These are phyloP conservation scores for Boletus eberwhitei DNA, from an alignment of 768 basidiomycete genomes.

Conservation along the genomic window DNA sequence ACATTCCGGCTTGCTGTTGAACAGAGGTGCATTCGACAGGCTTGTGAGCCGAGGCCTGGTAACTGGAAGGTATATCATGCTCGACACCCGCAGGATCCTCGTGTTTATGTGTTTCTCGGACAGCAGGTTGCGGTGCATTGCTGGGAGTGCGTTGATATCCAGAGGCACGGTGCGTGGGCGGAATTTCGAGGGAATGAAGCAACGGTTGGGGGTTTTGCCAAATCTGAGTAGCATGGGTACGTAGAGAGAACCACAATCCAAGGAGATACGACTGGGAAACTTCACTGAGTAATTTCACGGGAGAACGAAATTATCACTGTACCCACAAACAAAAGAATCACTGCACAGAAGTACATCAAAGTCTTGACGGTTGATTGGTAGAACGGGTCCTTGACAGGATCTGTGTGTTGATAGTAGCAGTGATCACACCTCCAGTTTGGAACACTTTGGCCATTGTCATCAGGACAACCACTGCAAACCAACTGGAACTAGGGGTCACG, in stretches of 20 bases:
- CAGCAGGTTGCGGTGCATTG: constrained; percentile 6
- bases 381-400: constrained; percentile 91
- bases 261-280: constrained; percentile 82
- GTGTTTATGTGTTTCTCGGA: constrained; percentile 39
- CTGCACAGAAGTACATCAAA: constrained; percentile 96
- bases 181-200: constrained; percentile 62
- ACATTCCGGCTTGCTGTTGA: constrained; percentile 16
- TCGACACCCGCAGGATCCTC: constrained; percentile 38
- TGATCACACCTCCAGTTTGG: constrained; percentile 80
- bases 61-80: constrained; percentile 33
- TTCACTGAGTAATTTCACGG: constrained; percentile 3
- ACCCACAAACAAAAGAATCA: constrained; percentile 84
- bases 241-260: constrained; percentile 97
- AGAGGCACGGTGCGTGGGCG: constrained; percentile 52
- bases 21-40: constrained; percentile 16
- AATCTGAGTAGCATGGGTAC: constrained; percentile 96
- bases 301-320: not conserved
- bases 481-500: constrained; percentile 67
- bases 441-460: constrained; percentile 15
- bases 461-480: constrained; percentile 78
- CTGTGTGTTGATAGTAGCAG: constrained; percentile 93
- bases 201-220: constrained; percentile 97
- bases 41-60: constrained; percentile 38
- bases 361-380: constrained; percentile 93
- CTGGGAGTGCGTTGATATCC: constrained; percentile 54